A percentile compares a stretch with the other conserved stretches of the same genome.
These are phyloP conservation scores for Aegilops umbellulata DNA, from an alignment of 176 grass and related monocot species.

Conservation along the genomic window DNA sequence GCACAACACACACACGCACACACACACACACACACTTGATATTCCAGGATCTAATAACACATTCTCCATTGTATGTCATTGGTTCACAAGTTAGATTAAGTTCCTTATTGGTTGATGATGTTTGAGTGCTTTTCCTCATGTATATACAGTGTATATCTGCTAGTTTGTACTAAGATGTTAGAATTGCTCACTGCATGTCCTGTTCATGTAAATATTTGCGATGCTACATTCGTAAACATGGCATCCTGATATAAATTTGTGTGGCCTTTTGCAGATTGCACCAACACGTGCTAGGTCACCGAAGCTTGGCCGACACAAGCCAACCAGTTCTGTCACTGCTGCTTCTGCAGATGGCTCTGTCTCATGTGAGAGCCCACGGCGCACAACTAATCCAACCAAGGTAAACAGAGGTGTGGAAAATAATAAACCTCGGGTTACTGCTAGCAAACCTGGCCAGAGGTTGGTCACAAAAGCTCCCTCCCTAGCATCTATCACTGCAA, in stretches of 20 bases:
- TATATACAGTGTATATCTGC: conserved; percentile 2
- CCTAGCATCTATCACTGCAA: conserved; percentile 17
- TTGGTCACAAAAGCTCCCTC: conserved; percentile 35
- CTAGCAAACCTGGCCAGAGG: conserved; percentile 58
- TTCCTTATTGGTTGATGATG: not conserved
- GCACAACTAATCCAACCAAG: conserved; percentile 32
- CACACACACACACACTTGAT: not conserved
- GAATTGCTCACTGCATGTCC: not conserved
- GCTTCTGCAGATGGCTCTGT: conserved; percentile 54
- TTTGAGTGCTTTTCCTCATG: not conserved
- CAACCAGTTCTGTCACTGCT: conserved; percentile 42
- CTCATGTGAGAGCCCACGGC: conserved; percentile 52
- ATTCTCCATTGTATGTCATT: not conserved
- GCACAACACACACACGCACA: not conserved
- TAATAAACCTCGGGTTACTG: conserved; percentile 30
- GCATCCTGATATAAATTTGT: conserved; percentile 23
- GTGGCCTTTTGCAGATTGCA: conserved; percentile 63
- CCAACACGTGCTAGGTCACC: conserved; percentile 89
- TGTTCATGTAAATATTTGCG: not conserved
- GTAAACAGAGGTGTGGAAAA: conserved; percentile 40
- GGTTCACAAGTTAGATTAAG: not conserved
- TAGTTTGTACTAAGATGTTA: not conserved
- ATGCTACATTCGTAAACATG: conserved; percentile 5
- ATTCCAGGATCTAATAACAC: not conserved
- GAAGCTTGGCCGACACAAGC: conserved; percentile 85